phyloP scores from a whole-genome alignment of 2,329 filamentous ascomycete genomes.

The Ceratocystis papillata region DNA sequence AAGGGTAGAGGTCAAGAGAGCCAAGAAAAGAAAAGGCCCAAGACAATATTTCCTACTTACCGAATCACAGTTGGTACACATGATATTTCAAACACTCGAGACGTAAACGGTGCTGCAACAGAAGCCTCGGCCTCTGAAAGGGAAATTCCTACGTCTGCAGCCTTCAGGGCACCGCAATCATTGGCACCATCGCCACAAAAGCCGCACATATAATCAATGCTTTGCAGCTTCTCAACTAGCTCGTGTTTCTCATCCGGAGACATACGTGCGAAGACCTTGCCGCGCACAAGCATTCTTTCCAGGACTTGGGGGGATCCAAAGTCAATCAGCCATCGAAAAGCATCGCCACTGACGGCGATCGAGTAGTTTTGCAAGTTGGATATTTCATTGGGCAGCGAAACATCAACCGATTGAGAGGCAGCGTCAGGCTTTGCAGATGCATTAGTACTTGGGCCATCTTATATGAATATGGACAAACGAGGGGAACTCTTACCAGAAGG shows the following conservation, averaged over 20 bases:
- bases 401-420: constrained; percentile 59
- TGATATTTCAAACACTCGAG: constrained; percentile 86
- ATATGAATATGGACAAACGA: neutral
- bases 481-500: constrained; percentile 46
- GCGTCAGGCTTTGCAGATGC: constrained; percentile 50
- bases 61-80: constrained; percentile 91
- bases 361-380: constrained; percentile 75
- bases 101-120: constrained; percentile 96
- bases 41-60: neutral
- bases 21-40: neutral
- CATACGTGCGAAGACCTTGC: constrained; percentile 95
- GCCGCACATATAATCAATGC: constrained; percentile 85
- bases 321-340: constrained; percentile 94
- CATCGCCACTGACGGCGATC: constrained; percentile 79
- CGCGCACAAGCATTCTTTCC: constrained; percentile 75
- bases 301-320: constrained; percentile 73
- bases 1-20: neutral
- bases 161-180: constrained; percentile 92
- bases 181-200: constrained; percentile 98
- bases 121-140: constrained; percentile 95
- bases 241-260: constrained; percentile 98
- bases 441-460: constrained; percentile 6
- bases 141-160: constrained; percentile 93
- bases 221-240: constrained; percentile 90
- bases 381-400: constrained; percentile 76